Evolutionary conservation across 345 rosid genomes (phyloP), one percentile per base, ranked within the genome.

Genomic region (Aethionema arabicum): DNA sequence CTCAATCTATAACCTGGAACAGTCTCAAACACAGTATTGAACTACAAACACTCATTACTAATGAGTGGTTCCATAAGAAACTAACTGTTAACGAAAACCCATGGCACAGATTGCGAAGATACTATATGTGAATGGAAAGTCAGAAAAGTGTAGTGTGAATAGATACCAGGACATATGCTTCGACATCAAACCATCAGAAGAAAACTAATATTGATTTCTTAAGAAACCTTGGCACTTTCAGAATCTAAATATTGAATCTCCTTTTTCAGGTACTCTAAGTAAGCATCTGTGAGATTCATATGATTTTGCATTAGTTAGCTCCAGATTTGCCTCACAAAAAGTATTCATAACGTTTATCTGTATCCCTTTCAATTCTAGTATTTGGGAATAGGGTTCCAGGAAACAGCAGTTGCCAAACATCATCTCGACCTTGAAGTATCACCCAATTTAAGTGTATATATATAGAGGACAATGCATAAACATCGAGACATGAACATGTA

Each of bases 241-340:
- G 76, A 68, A 72, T 79, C 77, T 47, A 84, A 82, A 0, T 74
- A 56, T 50, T 54, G 69, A 43, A 84, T 88, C 74, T 91, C 96
- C 68, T 85, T 80, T 72, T 74, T 76, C 70, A 88, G 66, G 41
- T 77, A 70, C 70, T 63, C 83, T 31, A 83, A 49, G 63, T 77
- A 84, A 37, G 78, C 80, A 67, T 83, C 96, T 91, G 72, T 64
- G 66, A 50, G n/a, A 57, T 58, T 32, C 43, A 51, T 10, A 45
- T 36, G 5, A 5, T 55, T 51, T 16, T 48, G 5, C 52, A 58
- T 67, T 33, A 65, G 37, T 15, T 56, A 39, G 41, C 62, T 1
- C 29, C 27, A 47, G 37, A 55, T 7, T 43, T 11, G 21, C 11
- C 37, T 52, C 52, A 43, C 13, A 41, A 4, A 1, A 32, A 53